phyloP scores from a whole-genome alignment of 163 green algal genomes.

The Chlorella variabilis region DNA sequence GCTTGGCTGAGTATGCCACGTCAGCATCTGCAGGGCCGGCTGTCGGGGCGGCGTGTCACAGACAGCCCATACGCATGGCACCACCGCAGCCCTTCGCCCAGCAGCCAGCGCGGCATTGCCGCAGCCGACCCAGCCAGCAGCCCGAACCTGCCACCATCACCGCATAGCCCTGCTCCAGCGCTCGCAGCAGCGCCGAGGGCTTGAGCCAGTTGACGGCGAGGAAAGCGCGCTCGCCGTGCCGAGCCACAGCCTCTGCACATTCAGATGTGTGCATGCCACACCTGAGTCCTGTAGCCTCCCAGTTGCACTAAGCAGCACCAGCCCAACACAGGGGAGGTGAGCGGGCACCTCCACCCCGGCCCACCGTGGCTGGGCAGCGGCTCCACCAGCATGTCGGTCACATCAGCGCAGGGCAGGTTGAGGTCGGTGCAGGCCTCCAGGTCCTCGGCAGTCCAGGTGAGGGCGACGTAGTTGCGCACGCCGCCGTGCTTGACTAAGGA shows the following conservation, averaged over 20 bases:
- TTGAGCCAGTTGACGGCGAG: conserved; percentile 18
- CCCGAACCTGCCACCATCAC: not conserved
- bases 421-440: conserved; percentile 33
- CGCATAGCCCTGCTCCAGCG: conserved; percentile 1
- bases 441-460: conserved; percentile 13
- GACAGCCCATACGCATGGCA: too few species aligned
- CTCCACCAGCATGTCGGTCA: not conserved
- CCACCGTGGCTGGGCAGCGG: too few species aligned
- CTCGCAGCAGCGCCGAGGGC: not conserved
- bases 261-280: too few species aligned
- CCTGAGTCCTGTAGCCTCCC: too few species aligned
- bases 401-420: conserved; percentile 44
- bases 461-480: conserved; percentile 36
- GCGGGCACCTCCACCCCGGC: too few species aligned
- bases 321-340: too few species aligned
- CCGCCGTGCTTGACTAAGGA: conserved; percentile 31
- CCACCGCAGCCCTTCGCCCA: too few species aligned
- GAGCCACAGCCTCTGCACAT: too few species aligned
- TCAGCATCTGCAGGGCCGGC: conserved; percentile 38
- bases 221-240: conserved; percentile 26
- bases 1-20: conserved; percentile 32
- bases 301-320: too few species aligned
- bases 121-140: too few species aligned
- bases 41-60: too few species aligned
- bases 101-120: too few species aligned